Evolutionary conservation across 163 green algal genomes (phyloP).

Genomic region (Prototheca stagnorum): DNA sequence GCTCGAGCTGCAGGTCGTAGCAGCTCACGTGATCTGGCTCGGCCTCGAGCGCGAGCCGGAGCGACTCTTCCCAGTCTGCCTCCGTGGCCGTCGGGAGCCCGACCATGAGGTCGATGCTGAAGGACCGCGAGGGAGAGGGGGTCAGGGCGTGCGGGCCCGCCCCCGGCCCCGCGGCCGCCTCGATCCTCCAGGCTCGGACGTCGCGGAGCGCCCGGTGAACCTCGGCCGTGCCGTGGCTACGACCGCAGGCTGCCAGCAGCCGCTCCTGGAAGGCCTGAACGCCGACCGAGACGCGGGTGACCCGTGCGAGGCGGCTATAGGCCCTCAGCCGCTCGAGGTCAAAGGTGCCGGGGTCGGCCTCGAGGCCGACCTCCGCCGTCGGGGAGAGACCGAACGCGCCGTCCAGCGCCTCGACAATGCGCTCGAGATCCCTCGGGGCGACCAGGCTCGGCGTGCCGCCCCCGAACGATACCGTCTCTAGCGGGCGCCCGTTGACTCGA

Average conservation of each 20-base stretch:
- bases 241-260: conserved; percentile 58
- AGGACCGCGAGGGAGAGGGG: too few species aligned
- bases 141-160: too few species aligned
- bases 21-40: conserved; percentile 64
- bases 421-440: conserved; percentile 39
- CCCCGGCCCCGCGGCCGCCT: too few species aligned
- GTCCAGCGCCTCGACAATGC: conserved; percentile 42
- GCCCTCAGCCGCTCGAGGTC: conserved; percentile 30
- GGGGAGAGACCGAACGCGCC: conserved; percentile 26
- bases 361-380: conserved; percentile 70
- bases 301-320: conserved; percentile 57
- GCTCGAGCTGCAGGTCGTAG: conserved; percentile 93
- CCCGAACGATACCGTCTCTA: conserved; percentile 84
- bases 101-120: conserved; percentile 86
- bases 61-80: conserved; percentile 46
- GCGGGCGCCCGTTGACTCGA: conserved; percentile 6
- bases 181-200: too few species aligned
- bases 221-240: conserved; percentile 59
- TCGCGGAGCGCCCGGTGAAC: conserved; percentile 57
- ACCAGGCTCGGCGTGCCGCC: conserved; percentile 83
- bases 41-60: conserved; percentile 42
- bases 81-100: conserved; percentile 59
- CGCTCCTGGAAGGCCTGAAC: conserved; percentile 70
- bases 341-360: conserved; percentile 90
- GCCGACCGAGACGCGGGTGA: conserved; percentile 63